Evolutionary conservation across 208 protist genomes (phyloP), one percentile per base, ranked within the genome.

Genomic region (Hexamita inflata): DNA sequence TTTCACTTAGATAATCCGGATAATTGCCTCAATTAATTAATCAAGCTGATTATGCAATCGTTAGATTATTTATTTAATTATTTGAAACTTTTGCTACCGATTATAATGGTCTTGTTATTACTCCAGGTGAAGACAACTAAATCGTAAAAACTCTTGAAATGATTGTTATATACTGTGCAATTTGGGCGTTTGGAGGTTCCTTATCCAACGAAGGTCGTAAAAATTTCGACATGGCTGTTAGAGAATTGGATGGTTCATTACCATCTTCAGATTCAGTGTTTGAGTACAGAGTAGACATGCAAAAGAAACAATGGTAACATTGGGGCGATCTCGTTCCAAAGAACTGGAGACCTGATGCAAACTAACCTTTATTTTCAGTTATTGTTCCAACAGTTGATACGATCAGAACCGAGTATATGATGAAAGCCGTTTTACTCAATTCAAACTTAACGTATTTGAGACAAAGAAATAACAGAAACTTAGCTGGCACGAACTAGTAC

Each of bases 311-410:
- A 49, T 96, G 93, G 91, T 82, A 85, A 30, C 82, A 84, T 73
- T 98, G 93, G 93, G 86, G 92, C 45, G 91, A 96, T 77, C 86
- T 93, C 41, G 75, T 92, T 58, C 82, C 92, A 15, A 91, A 90
- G 84, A 85, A 82, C 13, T 97, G 88, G 82, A 79, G 84, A 28
- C 90, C 90, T 11, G 68, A 84, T 35, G 74, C 88, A 9, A 86
- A 87, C 24, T 87, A 89, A 45, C 92, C 92, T 40, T 95, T 95
- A 83, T 89, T 93, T 84, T 81, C 83, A 67, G 87, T 94, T 76
- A 89, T 96, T 41, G 93, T 98, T 32, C 94, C 94, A 41, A 98
- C 94, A 40, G 88, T 96, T 28, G 93, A 97, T 80, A 96, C 94
- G 59, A 82, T 95, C 15, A 87, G 93, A 26, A 92, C 94, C 84